Evolutionary conservation across 2,329 filamentous ascomycete genomes (phyloP), one percentile per base, ranked within the genome.

Genomic region (Aspergillus sclerotialis): DNA sequence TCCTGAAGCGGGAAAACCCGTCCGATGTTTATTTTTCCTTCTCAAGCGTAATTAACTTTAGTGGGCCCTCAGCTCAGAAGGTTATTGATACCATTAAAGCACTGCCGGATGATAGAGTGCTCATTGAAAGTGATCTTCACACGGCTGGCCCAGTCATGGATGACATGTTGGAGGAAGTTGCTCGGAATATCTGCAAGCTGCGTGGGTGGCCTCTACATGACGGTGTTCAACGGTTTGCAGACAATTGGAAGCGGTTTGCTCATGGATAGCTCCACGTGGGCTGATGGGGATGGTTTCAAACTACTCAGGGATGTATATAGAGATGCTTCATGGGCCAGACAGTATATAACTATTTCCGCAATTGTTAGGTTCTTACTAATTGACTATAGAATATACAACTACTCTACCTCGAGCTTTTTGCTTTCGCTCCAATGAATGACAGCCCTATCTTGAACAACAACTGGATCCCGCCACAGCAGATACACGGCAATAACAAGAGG

Each of bases 101-200:
- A 3, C 70, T 93, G 3, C 90, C 92, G 0, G 82, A 87, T 44
- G 76, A 90, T 46, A 73, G 80, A 34, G 67, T 98, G 9, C 70
- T 98, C 13, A 72, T 94, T 2, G 92, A 98, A 62, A 96, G 88
- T 55, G 92, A 98, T 60, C 58, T 95, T 38, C 86, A 96, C 58
- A 75, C 67, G 13, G 92, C 90, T 0, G 92, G 92, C 0, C 69
- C 78, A 1, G 65, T 72, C 32, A 94, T 96, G 84, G 92, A 96
- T 54, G 61, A 66, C 2, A 65, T 77, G 39, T 64, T 98, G 9
- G 84, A 90, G 54, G 74, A 84, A 29, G 82, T 89, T 42, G 78
- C 83, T 36, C 69, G 80, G n/a, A 77, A 73, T 40, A 75, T 96
- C 4, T 95, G 90, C 53, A 60, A 73, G 31, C 68, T 88, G 29